Evolutionary conservation across 75 land plant species (phyloP), one percentile per base, ranked within the genome.

Genomic region (Larix kaempferi): DNA sequence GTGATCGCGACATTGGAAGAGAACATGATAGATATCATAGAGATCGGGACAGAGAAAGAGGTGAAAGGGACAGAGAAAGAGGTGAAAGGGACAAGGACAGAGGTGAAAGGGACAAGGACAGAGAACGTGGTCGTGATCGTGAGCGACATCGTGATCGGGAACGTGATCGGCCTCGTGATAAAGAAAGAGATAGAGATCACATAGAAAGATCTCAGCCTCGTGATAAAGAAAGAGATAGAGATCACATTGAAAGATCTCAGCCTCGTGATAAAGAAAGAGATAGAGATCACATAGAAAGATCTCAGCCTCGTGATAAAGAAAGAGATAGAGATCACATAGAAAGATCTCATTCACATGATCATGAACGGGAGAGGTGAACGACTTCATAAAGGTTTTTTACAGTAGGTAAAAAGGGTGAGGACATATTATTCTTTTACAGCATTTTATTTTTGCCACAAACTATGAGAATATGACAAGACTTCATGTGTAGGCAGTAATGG

Each of bases 21-120:
- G 89, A 86, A 56, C 83, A 78, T 23, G 94, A 89, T 35, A 78
- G 86, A 69, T 88, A 91, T 61, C 81, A 84, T 57, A 85, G 92
- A 76, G 96, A 39, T 56, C 84, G 89, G 15, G 82, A 74, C 16
- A 86, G 83, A 37, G 88, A 82, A 12, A 85, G 87, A 56, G 84
- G 78, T 62, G 62, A 22, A 60, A 76, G 84, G 22, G 89, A 81
- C 5, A 74, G 82, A 21, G 88, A 80, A 15, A 14, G 39, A 72
- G 75, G 86, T 13, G 87, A 74, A 16, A 74, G 84, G 49, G 52
- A 72, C 23, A 87, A 80, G 4, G 76, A 83, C 2, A 76, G 87
- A 17, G 91, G 80, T 22, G 87, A 74, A 4, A 78, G 82, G n/a
- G 94, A 85, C 2, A 86, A 21, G 79, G 86, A 37, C 77, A 69